Evolutionary conservation across 208 protist genomes (phyloP).

Genomic region (Leishmania major): DNA sequence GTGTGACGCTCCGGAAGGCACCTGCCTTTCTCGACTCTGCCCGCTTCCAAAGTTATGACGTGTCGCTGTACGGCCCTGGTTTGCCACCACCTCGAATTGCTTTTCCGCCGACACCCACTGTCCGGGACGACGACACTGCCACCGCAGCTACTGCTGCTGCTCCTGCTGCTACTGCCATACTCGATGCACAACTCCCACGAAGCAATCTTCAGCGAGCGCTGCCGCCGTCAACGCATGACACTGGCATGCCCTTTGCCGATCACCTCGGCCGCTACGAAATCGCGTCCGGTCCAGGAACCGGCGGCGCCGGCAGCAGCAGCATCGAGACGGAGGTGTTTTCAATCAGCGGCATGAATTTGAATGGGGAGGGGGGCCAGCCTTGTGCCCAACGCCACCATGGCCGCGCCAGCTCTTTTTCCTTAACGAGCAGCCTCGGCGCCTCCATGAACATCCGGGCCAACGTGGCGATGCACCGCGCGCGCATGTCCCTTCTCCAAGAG

Average conservation of each 20-base stretch:
- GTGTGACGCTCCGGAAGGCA: slow-evolving; percentile 68
- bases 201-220: not conserved
- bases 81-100: not conserved
- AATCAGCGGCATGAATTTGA: not conserved
- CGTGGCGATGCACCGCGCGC: slow-evolving; percentile 63
- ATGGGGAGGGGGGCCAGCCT: not conserved
- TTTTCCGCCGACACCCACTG: not conserved
- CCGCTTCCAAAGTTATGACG: slow-evolving; percentile 76
- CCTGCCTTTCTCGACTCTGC: slow-evolving; percentile 45
- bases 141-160: not conserved
- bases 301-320: slow-evolving; percentile 9
- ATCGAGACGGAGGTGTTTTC: not conserved
- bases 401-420: slow-evolving; percentile 16
- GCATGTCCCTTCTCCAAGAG: slow-evolving; percentile 51
- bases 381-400: not conserved
- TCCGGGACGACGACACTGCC: not conserved
- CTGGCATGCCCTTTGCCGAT: not conserved
- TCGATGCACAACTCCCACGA: not conserved
- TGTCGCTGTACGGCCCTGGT: slow-evolving; percentile 34
- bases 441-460: slow-evolving; percentile 65
- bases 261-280: slow-evolving; percentile 18
- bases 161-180: not conserved
- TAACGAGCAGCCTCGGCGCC: slow-evolving; percentile 54
- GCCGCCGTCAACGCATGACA: not conserved
- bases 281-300: slow-evolving; percentile 43